phyloP scores from a whole-genome alignment of 768 basidiomycete genomes.

The Artomyces pyxidatus region DNA sequence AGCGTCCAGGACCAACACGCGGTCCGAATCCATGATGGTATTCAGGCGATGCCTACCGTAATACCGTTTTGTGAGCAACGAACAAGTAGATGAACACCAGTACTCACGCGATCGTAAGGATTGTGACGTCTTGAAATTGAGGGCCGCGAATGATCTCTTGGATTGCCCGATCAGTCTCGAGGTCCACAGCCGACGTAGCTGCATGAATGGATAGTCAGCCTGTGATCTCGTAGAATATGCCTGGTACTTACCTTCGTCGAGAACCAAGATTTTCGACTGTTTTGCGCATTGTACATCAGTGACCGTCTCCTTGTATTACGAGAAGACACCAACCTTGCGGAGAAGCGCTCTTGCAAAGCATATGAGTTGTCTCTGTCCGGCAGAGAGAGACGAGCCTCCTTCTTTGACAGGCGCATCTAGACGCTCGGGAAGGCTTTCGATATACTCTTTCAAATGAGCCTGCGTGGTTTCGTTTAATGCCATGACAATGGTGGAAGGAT shows the following conservation, averaged over 20 bases:
- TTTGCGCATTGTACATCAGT: too few species aligned
- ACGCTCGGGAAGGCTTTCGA: conserved; percentile 55
- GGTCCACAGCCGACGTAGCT: conserved; percentile 86
- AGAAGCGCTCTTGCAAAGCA: conserved; percentile 85
- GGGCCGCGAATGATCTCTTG: conserved; percentile 82
- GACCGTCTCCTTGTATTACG: too few species aligned
- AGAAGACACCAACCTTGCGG: conserved; percentile 42
- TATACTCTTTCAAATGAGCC: conserved; percentile 62
- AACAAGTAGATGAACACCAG: conserved; percentile 1
- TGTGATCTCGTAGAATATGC: too few species aligned
- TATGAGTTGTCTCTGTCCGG: conserved; percentile 81
- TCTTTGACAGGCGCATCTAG: conserved; percentile 71
- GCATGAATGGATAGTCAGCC: too few species aligned
- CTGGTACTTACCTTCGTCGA: conserved; percentile 90
- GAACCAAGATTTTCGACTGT: conserved; percentile 76
- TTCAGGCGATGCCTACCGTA: conserved; percentile 62
- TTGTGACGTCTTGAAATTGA: conserved; percentile 70
- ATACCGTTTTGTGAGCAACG: background rate
- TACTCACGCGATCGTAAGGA: conserved; percentile 78
- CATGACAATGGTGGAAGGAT: too few species aligned
- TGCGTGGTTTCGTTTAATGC: conserved; percentile 26
- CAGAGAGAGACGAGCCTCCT: conserved; percentile 72
- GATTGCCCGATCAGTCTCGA: conserved; percentile 84
- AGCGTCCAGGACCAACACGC: conserved; percentile 73
- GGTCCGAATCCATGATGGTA: conserved; percentile 76